Evolutionary conservation across 2,329 filamentous ascomycete species (phyloP), one percentile per base, ranked within the genome.

Genomic region (Trichoderma hamatum): DNA sequence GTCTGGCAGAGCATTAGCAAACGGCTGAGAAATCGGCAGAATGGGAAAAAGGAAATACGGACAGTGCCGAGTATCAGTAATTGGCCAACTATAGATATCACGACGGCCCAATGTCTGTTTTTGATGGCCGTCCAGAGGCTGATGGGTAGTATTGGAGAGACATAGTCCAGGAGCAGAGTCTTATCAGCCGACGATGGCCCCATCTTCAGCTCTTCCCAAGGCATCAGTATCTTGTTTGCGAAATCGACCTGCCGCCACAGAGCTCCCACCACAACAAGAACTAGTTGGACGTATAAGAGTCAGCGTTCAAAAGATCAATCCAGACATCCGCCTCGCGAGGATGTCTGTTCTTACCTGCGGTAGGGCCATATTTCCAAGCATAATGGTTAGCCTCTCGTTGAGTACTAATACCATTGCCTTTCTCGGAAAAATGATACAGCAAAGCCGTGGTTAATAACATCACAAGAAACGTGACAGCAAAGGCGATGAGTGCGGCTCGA

Each of bases 151-250:
- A 69, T 30, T 19, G 61, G 61, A 26, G 60, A 65, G n/a, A 69
- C 58, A 16, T 69, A 69, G 30, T 69, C 67, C 14, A 69, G n/a
- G 5, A 69, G 51, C 19, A 69, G 26, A n/a, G 67, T 65, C 60
- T 58, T 69, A 21, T 67, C 54, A 3, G 64, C 64, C 21, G 64
- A 59, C 2, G 64, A 51, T 13, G 64, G 54, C 16, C 64, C 64
- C 2, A 28, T 39, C 26, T 55, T 51, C 2, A 67, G 64, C 28
- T 67, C 64, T 36, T 67, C 52, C 64, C 64, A 67, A n/a, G 64
- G 64, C 39, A 46, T 59, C 28, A 67, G 4, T 16, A 56, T 59
- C 21, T 59, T 67, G 28, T 67, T 67, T 5, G 54, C 54, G 36
- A 59, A 67, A 19, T 67, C 64, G 0, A 67, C 64, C 13, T 67